Evolutionary conservation across 768 basidiomycete genomes (phyloP).

Genomic region (Tylopilus sp.): DNA sequence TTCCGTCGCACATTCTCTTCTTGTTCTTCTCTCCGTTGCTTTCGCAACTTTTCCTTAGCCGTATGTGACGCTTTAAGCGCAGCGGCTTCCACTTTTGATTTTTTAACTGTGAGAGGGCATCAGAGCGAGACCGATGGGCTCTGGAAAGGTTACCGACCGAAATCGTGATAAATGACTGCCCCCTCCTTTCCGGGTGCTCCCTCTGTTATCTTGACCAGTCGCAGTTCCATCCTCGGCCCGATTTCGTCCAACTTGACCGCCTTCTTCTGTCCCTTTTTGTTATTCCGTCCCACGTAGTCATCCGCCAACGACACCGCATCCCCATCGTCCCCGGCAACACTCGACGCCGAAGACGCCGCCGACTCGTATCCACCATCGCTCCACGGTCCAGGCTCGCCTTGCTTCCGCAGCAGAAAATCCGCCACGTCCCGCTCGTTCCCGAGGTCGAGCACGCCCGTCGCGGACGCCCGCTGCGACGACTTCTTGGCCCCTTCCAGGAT

Average conservation of each 20-base stretch:
- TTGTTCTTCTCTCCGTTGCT: conserved; percentile 83
- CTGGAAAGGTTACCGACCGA: conserved; percentile 54
- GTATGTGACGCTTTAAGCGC: conserved; percentile 71
- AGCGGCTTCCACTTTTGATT: conserved; percentile 71
- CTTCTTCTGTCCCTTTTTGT: conserved; percentile 85
- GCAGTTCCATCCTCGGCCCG: conserved; percentile 92
- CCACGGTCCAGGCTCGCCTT: conserved; percentile 53
- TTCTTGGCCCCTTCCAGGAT: conserved; percentile 65
- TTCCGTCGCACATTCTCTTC: conserved; percentile 88
- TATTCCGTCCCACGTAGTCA: conserved; percentile 94
- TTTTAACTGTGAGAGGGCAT: conserved; percentile 64
- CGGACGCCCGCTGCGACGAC: conserved; percentile 12
- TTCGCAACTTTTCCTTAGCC: conserved; percentile 70
- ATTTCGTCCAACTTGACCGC: conserved; percentile 92
- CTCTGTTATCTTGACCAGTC: conserved; percentile 90
- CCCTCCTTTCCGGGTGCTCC: conserved; percentile 94
- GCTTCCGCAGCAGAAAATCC: conserved; percentile 82
- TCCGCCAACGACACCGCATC: conserved; percentile 79
- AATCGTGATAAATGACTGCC: conserved; percentile 89
- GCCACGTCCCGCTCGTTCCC: conserved; percentile 92
- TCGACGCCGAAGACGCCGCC: conserved; percentile 76
- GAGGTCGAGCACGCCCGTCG: conserved; percentile 62
- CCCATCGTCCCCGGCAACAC: conserved; percentile 81
- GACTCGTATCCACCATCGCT: conserved; percentile 73
- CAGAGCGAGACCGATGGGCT: neutral